phyloP scores from a whole-genome alignment of 2,329 filamentous ascomycete species.

The Fusarium sp. region DNA sequence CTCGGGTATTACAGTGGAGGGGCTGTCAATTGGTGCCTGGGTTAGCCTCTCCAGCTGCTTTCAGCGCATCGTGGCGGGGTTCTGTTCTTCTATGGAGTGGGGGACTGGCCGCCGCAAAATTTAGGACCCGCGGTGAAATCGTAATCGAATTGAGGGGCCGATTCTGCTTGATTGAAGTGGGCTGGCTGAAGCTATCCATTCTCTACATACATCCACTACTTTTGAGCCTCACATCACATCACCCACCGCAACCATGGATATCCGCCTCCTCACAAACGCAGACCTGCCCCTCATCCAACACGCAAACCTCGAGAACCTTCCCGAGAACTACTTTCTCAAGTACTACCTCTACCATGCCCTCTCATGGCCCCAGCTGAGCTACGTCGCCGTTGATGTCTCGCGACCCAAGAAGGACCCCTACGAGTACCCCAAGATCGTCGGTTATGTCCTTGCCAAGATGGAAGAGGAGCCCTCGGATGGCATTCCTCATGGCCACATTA shows the following conservation, averaged over 20 bases:
- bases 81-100: conserved; percentile 5
- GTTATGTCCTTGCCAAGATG: conserved; percentile 99
- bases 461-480: conserved; percentile 96
- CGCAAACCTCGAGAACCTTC: conserved; percentile 98
- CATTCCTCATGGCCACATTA: conserved; percentile 95
- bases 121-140: conserved; percentile 3
- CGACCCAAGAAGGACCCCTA: conserved; percentile 81
- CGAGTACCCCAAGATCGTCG: conserved; percentile 96
- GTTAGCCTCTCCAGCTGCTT: conserved; percentile 12
- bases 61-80: conserved; percentile 11
- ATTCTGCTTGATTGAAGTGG: conserved; percentile 18
- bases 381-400: conserved; percentile 92
- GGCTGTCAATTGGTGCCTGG: conserved; percentile 17
- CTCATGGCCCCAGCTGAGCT: conserved; percentile 97
- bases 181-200: conserved; percentile 31
- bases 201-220: neutral
- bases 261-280: conserved; percentile 83
- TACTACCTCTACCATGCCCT: conserved; percentile 99
- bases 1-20: conserved; percentile 24
- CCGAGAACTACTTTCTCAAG: conserved; percentile 99
- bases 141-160: conserved; percentile 20
- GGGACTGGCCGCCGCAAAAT: conserved; percentile 19
- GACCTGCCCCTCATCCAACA: conserved; percentile 95
- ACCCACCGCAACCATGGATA: conserved; percentile 75
- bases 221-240: conserved; percentile 14